A percentile compares a stretch with the other conserved stretches of the same genome.
phyloP scores from a whole-genome alignment of 2,329 filamentous ascomycete species.

The Aspergillus latus region DNA sequence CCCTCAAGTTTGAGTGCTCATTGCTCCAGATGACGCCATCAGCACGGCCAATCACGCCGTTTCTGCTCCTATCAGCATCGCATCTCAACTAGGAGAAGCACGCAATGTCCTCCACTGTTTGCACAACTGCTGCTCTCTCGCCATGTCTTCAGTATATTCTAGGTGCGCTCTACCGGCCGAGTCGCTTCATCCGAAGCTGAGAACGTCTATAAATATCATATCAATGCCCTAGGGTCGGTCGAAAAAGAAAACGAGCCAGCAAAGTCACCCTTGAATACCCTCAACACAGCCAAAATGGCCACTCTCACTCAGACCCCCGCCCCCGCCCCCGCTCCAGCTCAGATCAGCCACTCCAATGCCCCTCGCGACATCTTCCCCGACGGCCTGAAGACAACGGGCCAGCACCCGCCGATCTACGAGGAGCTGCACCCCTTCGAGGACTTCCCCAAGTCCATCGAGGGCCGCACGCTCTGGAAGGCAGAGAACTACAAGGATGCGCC shows the following conservation, averaged over 20 bases:
- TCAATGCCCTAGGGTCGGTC: background rate
- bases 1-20: background rate
- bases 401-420: conserved; percentile 68
- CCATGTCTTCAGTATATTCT: background rate
- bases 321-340: background rate
- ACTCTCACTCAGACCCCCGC: conserved; percentile 2
- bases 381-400: conserved; percentile 68
- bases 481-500: conserved; percentile 63
- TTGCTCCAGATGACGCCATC: conserved; percentile 27
- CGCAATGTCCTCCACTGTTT: conserved; percentile 32
- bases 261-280: background rate
- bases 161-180: conserved; percentile 8
- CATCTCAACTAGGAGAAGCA: conserved; percentile 21
- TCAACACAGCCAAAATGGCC: background rate
- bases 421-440: conserved; percentile 63
- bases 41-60: conserved; percentile 13
- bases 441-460: conserved; percentile 72
- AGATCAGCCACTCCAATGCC: background rate
- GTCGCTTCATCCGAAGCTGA: conserved; percentile 6
- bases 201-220: conserved; percentile 34
- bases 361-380: conserved; percentile 56
- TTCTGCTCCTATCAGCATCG: conserved; percentile 19
- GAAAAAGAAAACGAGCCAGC: background rate
- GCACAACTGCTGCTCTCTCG: conserved; percentile 16
- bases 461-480: conserved; percentile 70